These are phyloP conservation scores for Paulownia fortunei DNA, from an alignment of 257 asterid genomes.

Conservation along the genomic window DNA sequence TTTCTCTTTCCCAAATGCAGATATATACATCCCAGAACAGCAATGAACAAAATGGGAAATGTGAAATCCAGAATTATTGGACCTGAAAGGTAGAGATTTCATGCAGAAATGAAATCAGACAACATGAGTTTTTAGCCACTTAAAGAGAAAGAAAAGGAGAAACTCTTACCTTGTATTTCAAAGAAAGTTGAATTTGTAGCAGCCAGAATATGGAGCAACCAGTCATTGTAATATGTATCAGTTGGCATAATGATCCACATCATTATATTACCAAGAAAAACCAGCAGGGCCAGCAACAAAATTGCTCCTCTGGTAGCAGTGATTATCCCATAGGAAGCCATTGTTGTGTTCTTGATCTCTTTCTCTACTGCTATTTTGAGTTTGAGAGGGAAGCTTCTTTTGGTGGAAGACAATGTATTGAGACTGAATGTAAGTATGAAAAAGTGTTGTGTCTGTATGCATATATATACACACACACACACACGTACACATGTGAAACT, in stretches of 20 bases:
- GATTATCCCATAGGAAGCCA: conserved; percentile 44
- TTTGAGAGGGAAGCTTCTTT: neutral
- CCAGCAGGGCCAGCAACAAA: conserved; percentile 50
- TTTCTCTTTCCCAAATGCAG: conserved; percentile 57
- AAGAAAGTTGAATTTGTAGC: conserved; percentile 69
- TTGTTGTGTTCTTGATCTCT: neutral
- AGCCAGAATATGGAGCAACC: conserved; percentile 65
- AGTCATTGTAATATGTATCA: conserved; percentile 64
- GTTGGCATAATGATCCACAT: conserved; percentile 91
- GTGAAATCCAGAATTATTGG: conserved; percentile 78
- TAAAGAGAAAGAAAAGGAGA: neutral
- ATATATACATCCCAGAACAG: conserved; percentile 75
- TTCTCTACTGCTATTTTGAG: neutral
- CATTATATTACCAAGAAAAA: conserved; percentile 77
- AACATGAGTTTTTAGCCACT: neutral
- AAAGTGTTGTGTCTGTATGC: neutral
- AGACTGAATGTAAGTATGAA: neutral
- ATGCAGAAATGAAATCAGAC: neutral
- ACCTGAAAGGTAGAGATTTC: conserved; percentile 39
- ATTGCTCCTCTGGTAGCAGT: conserved; percentile 51
- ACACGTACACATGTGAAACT: neutral
- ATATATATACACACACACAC: neutral
- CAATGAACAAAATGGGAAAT: conserved; percentile 77
- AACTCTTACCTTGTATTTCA: conserved; percentile 61
- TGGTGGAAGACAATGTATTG: conserved; percentile 5